Base-by-base conservation (phyloP, 805 yeast genomes). In the Pichia phayaonensis region DNA sequence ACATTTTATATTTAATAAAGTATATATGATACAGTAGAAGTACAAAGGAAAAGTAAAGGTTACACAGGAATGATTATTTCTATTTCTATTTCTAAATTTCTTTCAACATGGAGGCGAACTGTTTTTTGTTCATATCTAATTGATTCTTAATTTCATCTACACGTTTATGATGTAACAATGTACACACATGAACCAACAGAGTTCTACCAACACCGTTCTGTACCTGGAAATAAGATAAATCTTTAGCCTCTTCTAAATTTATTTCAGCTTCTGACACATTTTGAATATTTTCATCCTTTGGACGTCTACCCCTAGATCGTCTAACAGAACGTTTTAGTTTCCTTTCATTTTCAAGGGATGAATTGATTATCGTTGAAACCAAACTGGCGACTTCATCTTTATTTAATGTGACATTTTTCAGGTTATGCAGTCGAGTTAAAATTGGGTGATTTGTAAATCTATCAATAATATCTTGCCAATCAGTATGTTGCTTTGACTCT, bases 361-460 rank as follows among this genome's bases (percentile, higher is more conserved):
- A 34, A 11, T 46, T 46, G 23, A 46, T 46, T 2, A 46, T 46
- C 4, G 12, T 34, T 10, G 40, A 12, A 8, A 40, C 39, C 6
- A 46, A 20, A 1, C 18, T 7, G 7, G 44, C 15, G 4, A 46
- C 20, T 18, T 23, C 16, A 3, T 46, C 49, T 21, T 18, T 22
- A 15, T 16, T 20, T 12, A 10, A 8, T 4, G 15, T n/a, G 3
- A 34, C 4, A 34, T 34, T 23, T 4, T 40, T 27, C 21, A 21
- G 2, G 1, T 38, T 40, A 26, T 44, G 51, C 18, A 51, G 20
- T 20, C 15, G 22, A 11, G 52, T 50, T 44, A 64, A 55, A 31
- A 66, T 42, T 13, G 67, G 63, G 51, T 67, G 70, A 1, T 46
- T 40, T 8, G 49, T 53, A 40, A 65, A 52, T 43, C 47, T 50